phyloP scores from a whole-genome alignment of 805 yeast genomes.

The Metschnikowia reukaufii region DNA sequence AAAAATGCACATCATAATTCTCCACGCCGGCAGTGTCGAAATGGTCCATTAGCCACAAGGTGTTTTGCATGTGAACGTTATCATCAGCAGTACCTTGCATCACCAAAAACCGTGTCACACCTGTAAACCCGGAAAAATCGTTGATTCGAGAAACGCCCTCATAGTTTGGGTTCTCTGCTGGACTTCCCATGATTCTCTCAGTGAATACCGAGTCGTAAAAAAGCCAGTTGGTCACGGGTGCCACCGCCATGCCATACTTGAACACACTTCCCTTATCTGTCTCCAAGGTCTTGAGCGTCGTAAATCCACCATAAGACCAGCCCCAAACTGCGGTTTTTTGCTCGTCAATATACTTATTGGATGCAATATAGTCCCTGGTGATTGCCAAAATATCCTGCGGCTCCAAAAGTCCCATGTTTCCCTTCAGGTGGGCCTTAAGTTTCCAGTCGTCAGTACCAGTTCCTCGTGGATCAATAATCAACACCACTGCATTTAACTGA shows the following conservation, averaged over 20 bases:
- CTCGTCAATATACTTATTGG: conserved; percentile 48
- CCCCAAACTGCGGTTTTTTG: conserved; percentile 75
- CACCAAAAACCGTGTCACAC: conserved; percentile 57
- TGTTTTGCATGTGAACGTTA: conserved; percentile 76
- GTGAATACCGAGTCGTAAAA: conserved; percentile 78
- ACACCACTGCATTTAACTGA: conserved; percentile 56
- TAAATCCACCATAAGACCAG: conserved; percentile 85
- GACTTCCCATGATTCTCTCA: conserved; percentile 69
- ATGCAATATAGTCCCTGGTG: conserved; percentile 48
- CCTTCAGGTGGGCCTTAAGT: conserved; percentile 54
- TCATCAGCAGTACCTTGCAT: conserved; percentile 86
- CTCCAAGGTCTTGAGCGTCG: conserved; percentile 72
- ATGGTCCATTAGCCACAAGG: conserved; percentile 58
- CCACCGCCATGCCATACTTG: conserved; percentile 77
- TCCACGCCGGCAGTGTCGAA: conserved; percentile 54
- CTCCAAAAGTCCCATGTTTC: conserved; percentile 71
- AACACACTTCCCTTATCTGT: conserved; percentile 60
- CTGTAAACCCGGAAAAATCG: conserved; percentile 44
- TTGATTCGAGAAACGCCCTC: conserved; percentile 41
- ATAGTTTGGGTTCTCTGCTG: conserved; percentile 49
- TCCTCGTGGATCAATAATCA: conserved; percentile 78
- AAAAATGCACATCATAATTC: conserved; percentile 82
- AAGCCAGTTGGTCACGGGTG: conserved; percentile 81
- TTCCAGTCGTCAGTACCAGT: conserved; percentile 80
- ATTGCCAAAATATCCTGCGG: conserved; percentile 63